A percentile compares a stretch with the other conserved stretches of the same genome.
These are phyloP conservation scores for Monilinia vaccinii-corymbosi DNA, from an alignment of 2,329 filamentous ascomycete genomes.

Conservation along the genomic window DNA sequence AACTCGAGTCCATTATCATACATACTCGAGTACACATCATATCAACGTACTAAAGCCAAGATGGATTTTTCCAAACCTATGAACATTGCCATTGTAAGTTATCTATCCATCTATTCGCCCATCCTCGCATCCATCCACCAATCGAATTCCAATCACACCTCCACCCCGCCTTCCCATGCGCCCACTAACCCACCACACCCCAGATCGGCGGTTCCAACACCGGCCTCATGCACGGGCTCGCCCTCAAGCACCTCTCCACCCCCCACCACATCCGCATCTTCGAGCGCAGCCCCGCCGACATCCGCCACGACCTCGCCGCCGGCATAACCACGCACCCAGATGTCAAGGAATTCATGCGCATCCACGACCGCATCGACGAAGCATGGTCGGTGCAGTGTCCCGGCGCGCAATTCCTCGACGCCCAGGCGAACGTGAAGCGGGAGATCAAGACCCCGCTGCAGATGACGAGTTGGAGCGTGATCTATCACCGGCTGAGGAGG, in stretches of 20 bases:
- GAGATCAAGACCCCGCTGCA: neutral
- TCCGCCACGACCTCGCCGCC: constrained; percentile 15
- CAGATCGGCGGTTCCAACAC: constrained; percentile 19
- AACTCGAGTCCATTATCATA: no score
- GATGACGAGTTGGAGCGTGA: constrained; percentile 16
- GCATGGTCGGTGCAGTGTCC: constrained; percentile 2
- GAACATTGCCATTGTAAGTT: constrained; percentile 1
- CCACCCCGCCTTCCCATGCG: neutral
- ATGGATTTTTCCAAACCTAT: constrained; percentile 1
- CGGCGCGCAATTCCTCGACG: constrained; percentile 11
- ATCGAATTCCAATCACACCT: neutral
- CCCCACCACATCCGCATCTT: constrained; percentile 15
- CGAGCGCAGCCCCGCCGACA: constrained; percentile 8
- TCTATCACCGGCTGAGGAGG: constrained; percentile 16
- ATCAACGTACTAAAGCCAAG: neutral
- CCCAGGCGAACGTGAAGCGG: constrained; percentile 11
- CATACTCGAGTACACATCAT: no score
- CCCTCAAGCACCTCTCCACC: constrained; percentile 10
- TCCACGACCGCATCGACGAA: neutral
- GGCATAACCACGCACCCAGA: constrained; percentile 14
- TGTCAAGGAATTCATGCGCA: constrained; percentile 1
- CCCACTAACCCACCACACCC: neutral
- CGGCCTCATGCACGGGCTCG: constrained; percentile 15
- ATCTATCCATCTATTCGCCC: neutral
- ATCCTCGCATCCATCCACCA: neutral